phyloP scores from a whole-genome alignment of 1,284 basidiomycete species.

The Paramarasmius palmivorus region DNA sequence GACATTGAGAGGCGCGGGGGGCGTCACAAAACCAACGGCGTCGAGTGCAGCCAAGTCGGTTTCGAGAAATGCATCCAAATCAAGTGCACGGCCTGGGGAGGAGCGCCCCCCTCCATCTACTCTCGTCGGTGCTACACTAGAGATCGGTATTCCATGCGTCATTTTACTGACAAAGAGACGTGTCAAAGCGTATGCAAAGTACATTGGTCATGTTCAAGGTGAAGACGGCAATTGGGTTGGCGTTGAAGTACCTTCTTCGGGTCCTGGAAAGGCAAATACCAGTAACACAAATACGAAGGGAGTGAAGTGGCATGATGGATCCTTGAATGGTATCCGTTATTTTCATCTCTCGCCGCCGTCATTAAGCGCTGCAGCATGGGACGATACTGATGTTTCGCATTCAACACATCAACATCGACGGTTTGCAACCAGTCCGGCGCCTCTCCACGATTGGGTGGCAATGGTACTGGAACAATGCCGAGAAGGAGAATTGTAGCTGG shows the following conservation, averaged over 20 bases:
- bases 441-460: no score
- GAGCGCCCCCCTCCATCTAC: constrained; percentile 25
- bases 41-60: constrained; percentile 4
- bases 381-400: no score
- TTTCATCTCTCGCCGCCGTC: no score
- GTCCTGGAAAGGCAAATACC: no score
- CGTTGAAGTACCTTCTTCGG: constrained; percentile 69
- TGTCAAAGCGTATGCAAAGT: constrained; percentile 85
- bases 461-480: no score
- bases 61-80: constrained; percentile 5
- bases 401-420: no score
- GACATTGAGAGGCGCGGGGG: constrained; percentile 31
- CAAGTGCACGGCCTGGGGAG: neutral
- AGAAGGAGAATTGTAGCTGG: no score
- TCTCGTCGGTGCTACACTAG: constrained; percentile 67
- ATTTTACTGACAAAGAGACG: constrained; percentile 80
- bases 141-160: constrained; percentile 91
- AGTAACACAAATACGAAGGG: no score
- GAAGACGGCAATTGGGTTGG: constrained; percentile 89
- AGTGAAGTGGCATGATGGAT: no score
- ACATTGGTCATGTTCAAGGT: constrained; percentile 83
- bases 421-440: no score
- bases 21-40: neutral
- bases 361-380: no score
- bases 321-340: no score